phyloP scores from a whole-genome alignment of 2,329 filamentous ascomycete species.

The Hymenoscyphus scutula region DNA sequence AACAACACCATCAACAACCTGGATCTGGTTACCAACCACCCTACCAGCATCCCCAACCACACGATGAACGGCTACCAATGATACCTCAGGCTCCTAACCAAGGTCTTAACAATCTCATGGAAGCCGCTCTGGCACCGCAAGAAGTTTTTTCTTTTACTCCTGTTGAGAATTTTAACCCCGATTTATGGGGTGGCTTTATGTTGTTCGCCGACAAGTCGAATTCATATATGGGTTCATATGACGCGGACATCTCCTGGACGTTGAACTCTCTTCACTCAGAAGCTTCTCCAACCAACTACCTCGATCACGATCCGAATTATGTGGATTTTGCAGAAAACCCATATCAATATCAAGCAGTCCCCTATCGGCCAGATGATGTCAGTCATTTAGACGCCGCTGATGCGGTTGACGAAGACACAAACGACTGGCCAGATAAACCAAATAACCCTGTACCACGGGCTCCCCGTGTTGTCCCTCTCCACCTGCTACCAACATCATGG shows the following conservation, averaged over 20 bases:
- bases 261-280: constrained; percentile 27
- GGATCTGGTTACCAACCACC: not conserved
- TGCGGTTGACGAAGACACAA: constrained; percentile 30
- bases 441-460: constrained; percentile 15
- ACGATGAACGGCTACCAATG: constrained; percentile 6
- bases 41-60: constrained; percentile 8
- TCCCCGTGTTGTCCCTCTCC: constrained; percentile 23
- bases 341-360: constrained; percentile 22
- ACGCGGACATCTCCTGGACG: constrained; percentile 34
- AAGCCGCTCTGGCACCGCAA: constrained; percentile 31
- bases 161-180: constrained; percentile 24
- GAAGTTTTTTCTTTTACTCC: constrained; percentile 22
- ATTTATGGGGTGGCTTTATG: constrained; percentile 33
- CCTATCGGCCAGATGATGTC: constrained; percentile 22
- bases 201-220: constrained; percentile 24
- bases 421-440: constrained; percentile 31
- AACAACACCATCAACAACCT: not conserved
- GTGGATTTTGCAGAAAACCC: constrained; percentile 23
- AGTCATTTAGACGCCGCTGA: constrained; percentile 23
- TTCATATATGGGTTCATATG: constrained; percentile 33
- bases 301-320: constrained; percentile 22
- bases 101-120: constrained; percentile 32
- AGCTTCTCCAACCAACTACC: constrained; percentile 22
- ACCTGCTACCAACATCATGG: constrained; percentile 27
- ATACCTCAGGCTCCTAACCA: constrained; percentile 18